Evolutionary conservation across 2,329 filamentous ascomycete genomes (phyloP).

Genomic region (Diaporthe citrichinensis): DNA sequence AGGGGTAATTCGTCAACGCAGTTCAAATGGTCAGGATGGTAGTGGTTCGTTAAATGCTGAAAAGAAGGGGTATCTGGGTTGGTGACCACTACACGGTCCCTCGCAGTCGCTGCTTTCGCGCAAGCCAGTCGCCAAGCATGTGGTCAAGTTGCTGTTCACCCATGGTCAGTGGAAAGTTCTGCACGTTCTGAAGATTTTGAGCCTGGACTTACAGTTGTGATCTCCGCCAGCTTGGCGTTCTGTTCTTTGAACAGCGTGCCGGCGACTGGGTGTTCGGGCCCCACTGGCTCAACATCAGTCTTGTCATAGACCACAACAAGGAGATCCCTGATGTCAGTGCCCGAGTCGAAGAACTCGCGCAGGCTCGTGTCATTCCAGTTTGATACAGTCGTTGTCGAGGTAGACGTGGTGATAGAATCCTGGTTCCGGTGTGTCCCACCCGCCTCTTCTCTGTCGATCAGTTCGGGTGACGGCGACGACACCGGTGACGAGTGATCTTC

Average conservation of each 20-base stretch:
- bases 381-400: conserved; percentile 69
- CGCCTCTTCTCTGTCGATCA: conserved; percentile 64
- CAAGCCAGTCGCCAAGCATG: conserved; percentile 86
- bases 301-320: conserved; percentile 95
- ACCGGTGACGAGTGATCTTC: conserved; percentile 74
- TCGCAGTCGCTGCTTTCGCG: conserved; percentile 76
- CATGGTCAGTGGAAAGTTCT: conserved; percentile 43
- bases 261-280: conserved; percentile 88
- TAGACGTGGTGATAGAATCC: conserved; percentile 67
- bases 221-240: conserved; percentile 86
- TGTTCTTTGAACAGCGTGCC: conserved; percentile 87
- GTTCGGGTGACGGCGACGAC: conserved; percentile 71
- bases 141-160: conserved; percentile 80
- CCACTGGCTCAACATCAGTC: conserved; percentile 82
- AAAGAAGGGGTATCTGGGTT: conserved; percentile 35
- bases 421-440: conserved; percentile 57
- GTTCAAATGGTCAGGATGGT: not conserved
- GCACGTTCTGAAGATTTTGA: not conserved
- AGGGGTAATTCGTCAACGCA: conserved; percentile 6
- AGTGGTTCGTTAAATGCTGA: conserved; percentile 18
- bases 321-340: conserved; percentile 89
- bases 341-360: conserved; percentile 90
- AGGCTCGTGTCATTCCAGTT: conserved; percentile 91
- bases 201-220: conserved; percentile 77
- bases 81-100: conserved; percentile 56